phyloP scores from a whole-genome alignment of 176 grass and related monocot species.

The barley (Hordeum vulgare) region MorexV3_pseudomolecules_assembly NC_058520.1:120361230-120361729 shows the following conservation, averaged over 20 bases:
- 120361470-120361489: constrained; percentile 64
- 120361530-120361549: constrained; percentile 55
- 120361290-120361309: constrained; percentile 24
- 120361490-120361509: constrained; percentile 71
- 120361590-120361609: constrained; percentile 56
- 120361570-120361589: constrained; percentile 75
- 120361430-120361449: constrained; percentile 92
- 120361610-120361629: constrained; percentile 90
- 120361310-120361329: constrained; percentile 27
- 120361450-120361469: constrained; percentile 94
- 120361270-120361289: constrained; percentile 22
- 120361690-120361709: constrained; percentile 76
- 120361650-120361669: constrained; percentile 92
- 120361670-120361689: constrained; percentile 77
- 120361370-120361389: background rate
- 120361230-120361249: constrained; percentile 30
- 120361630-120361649: constrained; percentile 81
- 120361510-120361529: constrained; percentile 61
- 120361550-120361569: constrained; percentile 64
- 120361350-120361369: constrained; percentile 16
- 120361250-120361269: constrained; percentile 17
- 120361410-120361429: constrained; percentile 25
- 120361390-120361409: constrained; percentile 10
- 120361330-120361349: constrained; percentile 17
- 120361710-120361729: constrained; percentile 85